Evolutionary conservation across 2,329 filamentous ascomycete species (phyloP).

Genomic region (Alternaria novae-zelandiae): DNA sequence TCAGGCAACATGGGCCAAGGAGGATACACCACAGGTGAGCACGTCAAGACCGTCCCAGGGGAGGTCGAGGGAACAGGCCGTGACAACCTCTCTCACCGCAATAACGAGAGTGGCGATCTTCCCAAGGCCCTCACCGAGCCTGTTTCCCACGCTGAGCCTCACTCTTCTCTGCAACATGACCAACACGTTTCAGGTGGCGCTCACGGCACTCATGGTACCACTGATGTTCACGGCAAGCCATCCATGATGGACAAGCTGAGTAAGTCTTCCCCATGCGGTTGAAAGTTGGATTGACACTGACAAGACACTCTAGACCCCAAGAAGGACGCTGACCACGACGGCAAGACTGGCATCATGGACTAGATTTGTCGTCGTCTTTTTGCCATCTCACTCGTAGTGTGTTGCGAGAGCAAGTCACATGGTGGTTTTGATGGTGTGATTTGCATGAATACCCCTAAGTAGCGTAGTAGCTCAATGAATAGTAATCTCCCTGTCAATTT

Average conservation of each 20-base stretch:
- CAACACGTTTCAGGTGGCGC: neutral
- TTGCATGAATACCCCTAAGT: conserved; percentile 10
- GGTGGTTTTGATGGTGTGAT: conserved; percentile 4
- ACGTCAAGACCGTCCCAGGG: neutral
- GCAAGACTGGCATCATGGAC: conserved; percentile 61
- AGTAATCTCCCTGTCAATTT: neutral
- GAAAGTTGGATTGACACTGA: neutral
- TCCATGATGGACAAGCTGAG: conserved; percentile 58
- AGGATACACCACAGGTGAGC: conserved; percentile 5
- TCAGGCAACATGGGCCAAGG: neutral
- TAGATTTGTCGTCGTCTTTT: conserved; percentile 29
- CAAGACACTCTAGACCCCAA: conserved; percentile 50
- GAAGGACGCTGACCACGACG: conserved; percentile 60
- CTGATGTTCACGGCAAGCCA: conserved; percentile 46
- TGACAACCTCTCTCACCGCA: conserved; percentile 5
- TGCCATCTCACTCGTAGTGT: neutral
- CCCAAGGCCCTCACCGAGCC: conserved; percentile 14
- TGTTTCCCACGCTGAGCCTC: conserved; percentile 10
- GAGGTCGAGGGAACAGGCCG: neutral
- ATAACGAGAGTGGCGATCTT: conserved; percentile 7
- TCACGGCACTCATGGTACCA: neutral
- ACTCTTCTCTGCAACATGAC: conserved; percentile 3
- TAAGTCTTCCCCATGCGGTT: neutral
- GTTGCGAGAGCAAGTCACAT: neutral
- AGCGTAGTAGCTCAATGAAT: conserved; percentile 9